Percentiles rank a stretch among this genome's conserved stretches.
phyloP scores from a whole-genome alignment of 2,329 filamentous ascomycete genomes.

The Calonectria hawksworthii region DNA sequence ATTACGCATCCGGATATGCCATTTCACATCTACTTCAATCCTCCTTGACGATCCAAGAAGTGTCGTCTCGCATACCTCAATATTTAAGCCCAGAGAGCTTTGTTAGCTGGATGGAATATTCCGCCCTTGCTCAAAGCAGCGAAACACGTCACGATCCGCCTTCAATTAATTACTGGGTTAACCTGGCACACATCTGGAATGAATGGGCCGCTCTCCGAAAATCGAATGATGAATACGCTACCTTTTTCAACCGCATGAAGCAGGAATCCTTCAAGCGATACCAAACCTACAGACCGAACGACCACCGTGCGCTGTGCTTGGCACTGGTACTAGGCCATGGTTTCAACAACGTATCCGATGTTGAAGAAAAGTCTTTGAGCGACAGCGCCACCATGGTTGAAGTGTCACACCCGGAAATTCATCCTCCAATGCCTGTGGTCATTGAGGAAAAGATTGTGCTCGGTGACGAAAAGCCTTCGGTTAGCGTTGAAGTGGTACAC shows the following conservation, averaged over 20 bases:
- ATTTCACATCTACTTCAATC: conserved; percentile 4
- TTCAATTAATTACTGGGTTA: neutral
- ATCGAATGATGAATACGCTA: neutral
- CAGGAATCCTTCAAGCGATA: neutral
- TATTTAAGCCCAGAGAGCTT: neutral
- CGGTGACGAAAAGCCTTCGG: neutral
- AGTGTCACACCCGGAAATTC: neutral
- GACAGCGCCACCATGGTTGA: neutral
- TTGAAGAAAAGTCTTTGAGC: neutral
- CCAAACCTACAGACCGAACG: neutral
- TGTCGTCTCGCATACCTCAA: neutral
- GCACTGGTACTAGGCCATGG: neutral
- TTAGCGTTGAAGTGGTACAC: neutral
- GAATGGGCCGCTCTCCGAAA: neutral
- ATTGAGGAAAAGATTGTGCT: neutral
- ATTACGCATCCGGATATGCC: conserved; percentile 2
- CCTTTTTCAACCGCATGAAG: neutral
- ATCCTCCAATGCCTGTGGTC: neutral
- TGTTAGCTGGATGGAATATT: neutral
- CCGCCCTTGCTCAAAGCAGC: neutral
- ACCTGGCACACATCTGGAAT: neutral
- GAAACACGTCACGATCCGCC: neutral
- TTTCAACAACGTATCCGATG: neutral
- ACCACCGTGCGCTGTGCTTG: neutral
- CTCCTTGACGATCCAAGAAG: neutral